Conservation (phyloP, 2,329 filamentous ascomycete genomes). For the Aspergillus ochraceoroseus region DNA sequence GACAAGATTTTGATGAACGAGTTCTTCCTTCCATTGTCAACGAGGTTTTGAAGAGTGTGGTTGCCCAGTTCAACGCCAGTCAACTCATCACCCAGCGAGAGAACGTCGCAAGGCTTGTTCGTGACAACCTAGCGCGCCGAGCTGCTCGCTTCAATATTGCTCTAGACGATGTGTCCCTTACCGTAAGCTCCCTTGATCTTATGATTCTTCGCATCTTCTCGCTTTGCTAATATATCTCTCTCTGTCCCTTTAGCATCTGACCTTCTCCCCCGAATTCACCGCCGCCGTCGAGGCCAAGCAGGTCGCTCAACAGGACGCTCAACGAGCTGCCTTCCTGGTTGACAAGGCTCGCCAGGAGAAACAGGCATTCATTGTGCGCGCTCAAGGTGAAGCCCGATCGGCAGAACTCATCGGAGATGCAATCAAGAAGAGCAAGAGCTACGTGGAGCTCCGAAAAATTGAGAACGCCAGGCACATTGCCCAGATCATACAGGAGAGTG, state of each 20-base stretch:
- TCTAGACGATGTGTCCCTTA: slow-evolving; percentile 93
- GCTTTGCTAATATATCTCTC: slow-evolving; percentile 6
- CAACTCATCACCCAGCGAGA: slow-evolving; percentile 99
- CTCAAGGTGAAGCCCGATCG: slow-evolving; percentile 97
- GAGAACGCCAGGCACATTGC: slow-evolving; percentile 92
- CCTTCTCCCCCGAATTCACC: slow-evolving; percentile 65
- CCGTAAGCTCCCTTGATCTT: slow-evolving; percentile 54
- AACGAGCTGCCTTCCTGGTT: slow-evolving; percentile 93
- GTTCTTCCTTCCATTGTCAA: slow-evolving; percentile 97
- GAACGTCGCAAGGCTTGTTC: slow-evolving; percentile 83
- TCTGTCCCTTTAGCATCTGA: slow-evolving; percentile 51
- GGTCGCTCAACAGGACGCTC: slow-evolving; percentile 81
- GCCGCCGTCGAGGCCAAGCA: slow-evolving; percentile 66
- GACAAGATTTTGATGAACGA: slow-evolving; percentile 93
- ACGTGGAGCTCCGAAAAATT: slow-evolving; percentile 95
- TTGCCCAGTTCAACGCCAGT: slow-evolving; percentile 97
- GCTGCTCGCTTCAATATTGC: slow-evolving; percentile 96
- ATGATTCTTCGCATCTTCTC: neutral
- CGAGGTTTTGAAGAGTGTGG: slow-evolving; percentile 96
- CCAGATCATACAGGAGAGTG: slow-evolving; percentile 75
- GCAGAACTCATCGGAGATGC: slow-evolving; percentile 97
- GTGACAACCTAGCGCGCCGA: slow-evolving; percentile 85
- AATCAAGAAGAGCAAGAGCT: slow-evolving; percentile 98
- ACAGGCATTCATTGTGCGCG: slow-evolving; percentile 96
- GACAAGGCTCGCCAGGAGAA: slow-evolving; percentile 99